Conservation (phyloP, 257 asterid genomes). For the Avicennia marina region DNA sequence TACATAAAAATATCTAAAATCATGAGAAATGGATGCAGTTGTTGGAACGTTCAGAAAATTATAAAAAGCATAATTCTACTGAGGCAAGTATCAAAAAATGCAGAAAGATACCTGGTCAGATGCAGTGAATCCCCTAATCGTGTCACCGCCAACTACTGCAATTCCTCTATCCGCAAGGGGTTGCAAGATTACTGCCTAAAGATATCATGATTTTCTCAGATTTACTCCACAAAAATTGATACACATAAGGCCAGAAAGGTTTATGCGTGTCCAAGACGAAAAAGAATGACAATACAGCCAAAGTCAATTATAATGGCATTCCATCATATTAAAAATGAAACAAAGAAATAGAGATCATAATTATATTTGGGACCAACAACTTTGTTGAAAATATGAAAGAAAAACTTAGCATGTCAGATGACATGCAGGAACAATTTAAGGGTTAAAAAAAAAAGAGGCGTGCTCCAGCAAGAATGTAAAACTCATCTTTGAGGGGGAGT, state of each 20-base stretch:
- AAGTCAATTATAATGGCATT: too few relatives aligned
- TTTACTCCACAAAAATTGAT: conserved; percentile 4
- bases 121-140: conserved; percentile 78
- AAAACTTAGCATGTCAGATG: neutral
- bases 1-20: conserved; percentile 5
- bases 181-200: conserved; percentile 89
- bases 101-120: conserved; percentile 70
- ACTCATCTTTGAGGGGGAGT: too few relatives aligned
- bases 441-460: too few relatives aligned
- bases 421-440: too few relatives aligned
- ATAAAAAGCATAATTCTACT: neutral
- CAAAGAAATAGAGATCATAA: neutral
- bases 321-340: too few relatives aligned
- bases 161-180: conserved; percentile 85
- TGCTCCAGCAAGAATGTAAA: too few relatives aligned
- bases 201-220: conserved; percentile 8
- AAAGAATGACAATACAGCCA: too few relatives aligned
- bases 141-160: conserved; percentile 85
- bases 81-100: neutral
- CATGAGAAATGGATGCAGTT: conserved; percentile 7
- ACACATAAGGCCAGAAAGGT: neutral
- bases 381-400: neutral
- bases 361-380: neutral
- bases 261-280: neutral
- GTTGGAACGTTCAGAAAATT: neutral